Evolutionary conservation across 805 yeast species (phyloP).

Genomic region (Ogataea siamensis): DNA sequence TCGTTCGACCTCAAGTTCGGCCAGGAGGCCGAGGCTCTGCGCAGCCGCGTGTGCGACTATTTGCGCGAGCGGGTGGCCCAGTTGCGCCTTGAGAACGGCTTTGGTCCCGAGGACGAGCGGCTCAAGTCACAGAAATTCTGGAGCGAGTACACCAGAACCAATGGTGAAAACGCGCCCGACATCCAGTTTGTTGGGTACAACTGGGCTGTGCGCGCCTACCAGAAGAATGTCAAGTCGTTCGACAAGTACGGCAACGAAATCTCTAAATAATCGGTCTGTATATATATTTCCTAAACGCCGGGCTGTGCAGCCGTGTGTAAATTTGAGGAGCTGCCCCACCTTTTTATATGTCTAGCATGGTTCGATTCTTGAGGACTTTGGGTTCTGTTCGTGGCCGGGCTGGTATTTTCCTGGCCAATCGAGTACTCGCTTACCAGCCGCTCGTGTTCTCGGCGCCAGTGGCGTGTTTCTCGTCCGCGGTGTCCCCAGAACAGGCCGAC

Average conservation of each 20-base stretch:
- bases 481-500: conserved; percentile 18
- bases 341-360: conserved; percentile 4
- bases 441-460: too few relatives aligned
- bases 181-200: conserved; percentile 73
- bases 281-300: conserved; percentile 2
- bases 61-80: conserved; percentile 60
- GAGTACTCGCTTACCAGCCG: too few relatives aligned
- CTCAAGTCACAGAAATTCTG: conserved; percentile 72
- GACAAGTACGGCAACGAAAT: conserved; percentile 35
- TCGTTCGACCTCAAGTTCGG: conserved; percentile 63
- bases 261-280: conserved; percentile 8
- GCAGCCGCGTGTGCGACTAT: conserved; percentile 68
- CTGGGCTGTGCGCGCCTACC: conserved; percentile 78
- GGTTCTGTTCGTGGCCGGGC: not conserved
- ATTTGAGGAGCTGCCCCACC: conserved; percentile 10
- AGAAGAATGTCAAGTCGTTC: conserved; percentile 37
- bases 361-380: conserved; percentile 2
- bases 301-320: conserved; percentile 5
- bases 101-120: conserved; percentile 64
- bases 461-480: conserved; percentile 7
- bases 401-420: too few relatives aligned
- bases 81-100: conserved; percentile 40
- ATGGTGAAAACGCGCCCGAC: conserved; percentile 67
- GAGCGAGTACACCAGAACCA: conserved; percentile 61
- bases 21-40: conserved; percentile 56